Conservation (phyloP, 2,329 filamentous ascomycete species). For the Botrytis aclada region DNA sequence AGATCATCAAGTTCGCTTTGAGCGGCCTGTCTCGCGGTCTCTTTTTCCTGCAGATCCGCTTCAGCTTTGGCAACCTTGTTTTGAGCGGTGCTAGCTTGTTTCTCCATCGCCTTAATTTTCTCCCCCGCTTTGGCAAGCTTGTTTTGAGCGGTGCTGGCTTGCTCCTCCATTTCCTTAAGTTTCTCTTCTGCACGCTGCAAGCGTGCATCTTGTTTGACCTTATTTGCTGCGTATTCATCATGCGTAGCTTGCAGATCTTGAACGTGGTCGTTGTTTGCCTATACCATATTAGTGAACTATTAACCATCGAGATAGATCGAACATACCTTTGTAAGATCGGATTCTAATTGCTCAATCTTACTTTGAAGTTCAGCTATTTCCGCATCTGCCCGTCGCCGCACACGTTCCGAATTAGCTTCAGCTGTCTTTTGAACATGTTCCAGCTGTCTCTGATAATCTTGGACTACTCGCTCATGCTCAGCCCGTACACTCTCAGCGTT, state of each 20-base stretch:
- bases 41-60: conserved; percentile 45
- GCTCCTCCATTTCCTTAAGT: conserved; percentile 40
- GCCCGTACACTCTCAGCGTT: conserved; percentile 47
- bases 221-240: conserved; percentile 47
- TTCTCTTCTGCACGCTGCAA: conserved; percentile 43
- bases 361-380: conserved; percentile 62
- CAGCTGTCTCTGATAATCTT: conserved; percentile 43
- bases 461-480: conserved; percentile 37
- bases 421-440: conserved; percentile 48
- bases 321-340: conserved; percentile 57
- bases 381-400: conserved; percentile 51
- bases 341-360: conserved; percentile 59
- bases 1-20: conserved; percentile 78
- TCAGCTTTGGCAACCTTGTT: conserved; percentile 37
- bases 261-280: conserved; percentile 58
- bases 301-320: not conserved
- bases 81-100: conserved; percentile 35
- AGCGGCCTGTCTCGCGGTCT: conserved; percentile 58
- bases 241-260: conserved; percentile 58
- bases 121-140: conserved; percentile 41
- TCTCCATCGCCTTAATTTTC: conserved; percentile 44
- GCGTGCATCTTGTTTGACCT: conserved; percentile 32
- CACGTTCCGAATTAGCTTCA: conserved; percentile 49
- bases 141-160: conserved; percentile 37
- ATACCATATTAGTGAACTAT: conserved; percentile 29